Percentiles rank a stretch among this genome's conserved stretches.
Evolutionary conservation across 225 moss, liverwort and hornwort species (phyloP).

Genomic region (Pleurozium schreberi): DNA sequence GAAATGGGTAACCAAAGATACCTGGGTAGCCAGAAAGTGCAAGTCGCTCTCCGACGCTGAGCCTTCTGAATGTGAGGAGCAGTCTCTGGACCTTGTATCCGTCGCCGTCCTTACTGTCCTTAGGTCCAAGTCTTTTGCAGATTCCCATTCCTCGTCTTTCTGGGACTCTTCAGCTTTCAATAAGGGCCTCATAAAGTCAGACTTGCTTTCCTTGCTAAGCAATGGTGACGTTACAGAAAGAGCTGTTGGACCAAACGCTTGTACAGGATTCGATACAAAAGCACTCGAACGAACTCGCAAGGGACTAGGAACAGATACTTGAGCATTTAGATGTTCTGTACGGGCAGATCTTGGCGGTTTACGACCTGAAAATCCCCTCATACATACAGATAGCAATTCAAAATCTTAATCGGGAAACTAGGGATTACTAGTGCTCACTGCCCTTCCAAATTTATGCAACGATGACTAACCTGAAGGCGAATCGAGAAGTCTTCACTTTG

Average conservation of each 20-base stretch:
- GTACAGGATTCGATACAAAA: not conserved
- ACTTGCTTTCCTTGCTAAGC: not conserved
- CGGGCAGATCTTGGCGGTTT: slow-evolving; percentile 5
- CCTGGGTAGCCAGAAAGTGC: slow-evolving; percentile 25
- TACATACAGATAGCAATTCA: too few relatives aligned
- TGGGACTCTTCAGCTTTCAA: slow-evolving; percentile 2
- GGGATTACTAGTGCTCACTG: not conserved
- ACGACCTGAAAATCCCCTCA: not conserved
- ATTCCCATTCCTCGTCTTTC: not conserved
- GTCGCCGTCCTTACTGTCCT: not conserved
- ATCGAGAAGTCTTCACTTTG: slow-evolving; percentile 2
- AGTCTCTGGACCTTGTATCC: not conserved
- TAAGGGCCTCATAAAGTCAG: not conserved
- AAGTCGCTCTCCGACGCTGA: slow-evolving; percentile 24
- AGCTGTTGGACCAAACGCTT: not conserved
- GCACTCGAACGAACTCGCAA: not conserved
- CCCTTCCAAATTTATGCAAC: not conserved
- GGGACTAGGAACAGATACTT: not conserved
- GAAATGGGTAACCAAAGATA: not conserved
- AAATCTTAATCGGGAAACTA: not conserved
- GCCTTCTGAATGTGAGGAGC: slow-evolving; percentile 16
- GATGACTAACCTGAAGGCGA: not conserved
- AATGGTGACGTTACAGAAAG: slow-evolving; percentile 7
- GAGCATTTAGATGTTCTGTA: not conserved
- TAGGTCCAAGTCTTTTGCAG: slow-evolving; percentile 1